phyloP scores from a whole-genome alignment of 2,329 filamentous ascomycete species.

The Alternaria viburni region DNA sequence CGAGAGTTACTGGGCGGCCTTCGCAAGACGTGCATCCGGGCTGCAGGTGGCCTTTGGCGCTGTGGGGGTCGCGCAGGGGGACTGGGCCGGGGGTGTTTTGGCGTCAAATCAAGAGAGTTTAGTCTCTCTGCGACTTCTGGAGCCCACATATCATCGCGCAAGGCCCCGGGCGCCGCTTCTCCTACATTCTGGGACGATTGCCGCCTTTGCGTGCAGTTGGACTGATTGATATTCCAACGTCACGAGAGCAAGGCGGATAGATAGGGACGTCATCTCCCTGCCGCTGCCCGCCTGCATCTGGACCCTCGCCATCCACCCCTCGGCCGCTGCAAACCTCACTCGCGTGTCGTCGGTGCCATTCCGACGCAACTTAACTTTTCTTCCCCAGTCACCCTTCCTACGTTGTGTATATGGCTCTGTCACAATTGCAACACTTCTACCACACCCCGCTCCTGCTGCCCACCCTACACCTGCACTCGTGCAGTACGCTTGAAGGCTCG shows the following conservation, averaged over 20 bases:
- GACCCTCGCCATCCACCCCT: background rate
- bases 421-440: constrained; percentile 25
- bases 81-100: constrained; percentile 6
- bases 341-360: constrained; percentile 1
- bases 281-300: background rate
- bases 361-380: background rate
- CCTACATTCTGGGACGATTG: constrained; percentile 1
- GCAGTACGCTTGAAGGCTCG: constrained; percentile 28
- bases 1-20: background rate
- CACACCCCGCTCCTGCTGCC: constrained; percentile 27
- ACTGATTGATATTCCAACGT: background rate
- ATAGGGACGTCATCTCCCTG: constrained; percentile 13
- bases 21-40: constrained; percentile 24
- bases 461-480: constrained; percentile 24
- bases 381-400: background rate
- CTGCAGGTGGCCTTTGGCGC: constrained; percentile 28
- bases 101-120: constrained; percentile 16
- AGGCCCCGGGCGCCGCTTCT: background rate
- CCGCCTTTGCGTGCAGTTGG: background rate
- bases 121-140: constrained; percentile 9
- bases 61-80: constrained; percentile 31
- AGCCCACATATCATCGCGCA: constrained; percentile 20
- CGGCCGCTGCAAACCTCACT: background rate
- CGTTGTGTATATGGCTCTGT: constrained; percentile 44
- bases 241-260: background rate